Conservation (phyloP, 1,139 yeast species). For the Suhomyces guaymorum region DNA sequence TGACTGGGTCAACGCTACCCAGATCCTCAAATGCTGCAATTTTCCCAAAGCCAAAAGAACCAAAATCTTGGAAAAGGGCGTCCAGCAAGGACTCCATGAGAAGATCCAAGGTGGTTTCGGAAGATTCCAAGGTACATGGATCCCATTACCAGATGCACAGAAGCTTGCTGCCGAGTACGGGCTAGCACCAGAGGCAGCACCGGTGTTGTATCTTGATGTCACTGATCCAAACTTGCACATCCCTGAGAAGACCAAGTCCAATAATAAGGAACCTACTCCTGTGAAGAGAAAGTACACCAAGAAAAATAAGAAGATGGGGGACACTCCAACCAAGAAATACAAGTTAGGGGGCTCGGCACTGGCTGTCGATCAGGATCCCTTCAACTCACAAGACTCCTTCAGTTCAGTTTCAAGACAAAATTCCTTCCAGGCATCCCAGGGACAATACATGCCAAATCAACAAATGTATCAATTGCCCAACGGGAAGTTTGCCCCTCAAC, state of each 20-base stretch:
- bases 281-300: constrained; percentile 47
- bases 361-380: constrained; percentile 15
- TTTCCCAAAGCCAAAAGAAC: constrained; percentile 94
- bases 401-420: constrained; percentile 18
- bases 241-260: constrained; percentile 48
- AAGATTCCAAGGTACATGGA: constrained; percentile 97
- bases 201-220: constrained; percentile 51
- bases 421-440: constrained; percentile 17
- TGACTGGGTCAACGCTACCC: constrained; percentile 98
- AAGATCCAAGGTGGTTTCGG: constrained; percentile 98
- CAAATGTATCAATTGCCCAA: constrained; percentile 11
- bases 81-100: constrained; percentile 82
- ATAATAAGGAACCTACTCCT: constrained; percentile 45
- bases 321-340: constrained; percentile 40
- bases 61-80: constrained; percentile 87
- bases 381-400: constrained; percentile 21
- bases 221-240: constrained; percentile 50
- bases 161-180: constrained; percentile 55
- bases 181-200: constrained; percentile 55
- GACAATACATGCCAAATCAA: constrained; percentile 16
- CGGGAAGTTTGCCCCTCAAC: constrained; percentile 14
- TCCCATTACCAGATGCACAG: constrained; percentile 67
- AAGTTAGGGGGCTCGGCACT: constrained; percentile 17
- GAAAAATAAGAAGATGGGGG: constrained; percentile 37
- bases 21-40: constrained; percentile 88